Evolutionary conservation across 1,284 basidiomycete species (phyloP).

Genomic region (Singerocomus rubriflavus): DNA sequence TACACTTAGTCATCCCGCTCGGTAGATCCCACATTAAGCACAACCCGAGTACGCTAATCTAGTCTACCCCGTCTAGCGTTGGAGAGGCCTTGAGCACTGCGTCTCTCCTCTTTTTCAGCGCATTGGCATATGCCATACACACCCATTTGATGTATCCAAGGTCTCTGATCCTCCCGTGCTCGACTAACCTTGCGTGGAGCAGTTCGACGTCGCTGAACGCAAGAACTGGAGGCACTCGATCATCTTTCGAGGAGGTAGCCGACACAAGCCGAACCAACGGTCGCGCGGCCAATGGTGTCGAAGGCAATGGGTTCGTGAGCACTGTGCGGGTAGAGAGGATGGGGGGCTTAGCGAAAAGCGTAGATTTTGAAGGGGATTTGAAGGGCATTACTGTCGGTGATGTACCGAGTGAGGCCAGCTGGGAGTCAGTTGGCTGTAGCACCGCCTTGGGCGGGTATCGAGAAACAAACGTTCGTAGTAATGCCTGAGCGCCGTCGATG

Average conservation of each 20-base stretch:
- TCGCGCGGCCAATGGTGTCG: constrained; percentile 35
- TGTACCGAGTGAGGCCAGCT: background rate
- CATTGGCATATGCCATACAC: constrained; percentile 63
- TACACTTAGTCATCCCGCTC: constrained; percentile 18
- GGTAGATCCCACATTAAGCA: constrained; percentile 13
- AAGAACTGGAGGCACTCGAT: constrained; percentile 65
- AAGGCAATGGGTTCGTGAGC: constrained; percentile 33
- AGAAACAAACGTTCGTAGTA: constrained; percentile 53
- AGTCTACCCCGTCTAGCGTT: constrained; percentile 7
- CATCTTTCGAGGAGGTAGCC: constrained; percentile 54
- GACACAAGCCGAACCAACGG: constrained; percentile 65
- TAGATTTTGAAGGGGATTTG: constrained; percentile 3
- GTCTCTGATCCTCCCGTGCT: constrained; percentile 39
- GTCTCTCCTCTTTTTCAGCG: constrained; percentile 57
- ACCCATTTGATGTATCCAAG: constrained; percentile 64
- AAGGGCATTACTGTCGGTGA: background rate
- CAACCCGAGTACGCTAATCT: background rate
- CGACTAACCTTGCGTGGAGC: constrained; percentile 61
- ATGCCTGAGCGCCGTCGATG: constrained; percentile 48
- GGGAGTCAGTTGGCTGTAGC: constrained; percentile 14
- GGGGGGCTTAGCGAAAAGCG: constrained; percentile 35
- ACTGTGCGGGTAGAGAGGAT: constrained; percentile 54
- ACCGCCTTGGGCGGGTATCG: constrained; percentile 54
- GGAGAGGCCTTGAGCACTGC: constrained; percentile 37
- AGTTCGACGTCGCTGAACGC: constrained; percentile 64